Conservation (phyloP, 805 yeast genomes). For the Zygoascus biomembranicola region DNA sequence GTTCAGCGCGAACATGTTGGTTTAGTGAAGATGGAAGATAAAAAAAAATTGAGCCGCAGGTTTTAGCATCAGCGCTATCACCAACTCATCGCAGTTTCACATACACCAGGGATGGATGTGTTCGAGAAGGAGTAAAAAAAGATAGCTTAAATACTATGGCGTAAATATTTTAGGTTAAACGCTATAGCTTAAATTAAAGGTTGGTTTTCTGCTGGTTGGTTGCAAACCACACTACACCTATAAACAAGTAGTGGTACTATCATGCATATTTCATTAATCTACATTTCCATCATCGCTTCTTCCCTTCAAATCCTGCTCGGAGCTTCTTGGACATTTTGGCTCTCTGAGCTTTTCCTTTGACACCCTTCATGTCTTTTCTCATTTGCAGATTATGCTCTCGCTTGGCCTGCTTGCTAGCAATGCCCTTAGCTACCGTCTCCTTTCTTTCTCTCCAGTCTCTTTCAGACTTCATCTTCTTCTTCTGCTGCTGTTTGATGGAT, state of each 20-base stretch:
- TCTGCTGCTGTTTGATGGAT: conserved; percentile 76
- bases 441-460: conserved; percentile 89
- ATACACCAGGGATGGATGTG: no score
- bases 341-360: conserved; percentile 63
- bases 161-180: no score
- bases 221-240: no score
- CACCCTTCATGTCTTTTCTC: conserved; percentile 78
- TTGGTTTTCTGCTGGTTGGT: no score
- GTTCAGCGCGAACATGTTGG: background rate
- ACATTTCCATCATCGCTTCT: conserved; percentile 1
- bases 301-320: conserved; percentile 93
- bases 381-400: conserved; percentile 86
- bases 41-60: background rate
- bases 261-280: background rate
- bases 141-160: no score
- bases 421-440: conserved; percentile 65
- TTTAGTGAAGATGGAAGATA: background rate
- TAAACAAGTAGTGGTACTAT: no score
- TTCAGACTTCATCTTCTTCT: conserved; percentile 76
- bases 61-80: no score
- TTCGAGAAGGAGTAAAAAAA: no score
- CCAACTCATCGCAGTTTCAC: no score
- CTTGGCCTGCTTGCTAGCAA: conserved; percentile 69
- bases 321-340: conserved; percentile 43
- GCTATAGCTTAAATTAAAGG: no score